Percentiles rank a stretch among this genome's conserved stretches.
phyloP scores from a whole-genome alignment of 1,284 basidiomycete species.

The Exsudoporus floridanus region DNA sequence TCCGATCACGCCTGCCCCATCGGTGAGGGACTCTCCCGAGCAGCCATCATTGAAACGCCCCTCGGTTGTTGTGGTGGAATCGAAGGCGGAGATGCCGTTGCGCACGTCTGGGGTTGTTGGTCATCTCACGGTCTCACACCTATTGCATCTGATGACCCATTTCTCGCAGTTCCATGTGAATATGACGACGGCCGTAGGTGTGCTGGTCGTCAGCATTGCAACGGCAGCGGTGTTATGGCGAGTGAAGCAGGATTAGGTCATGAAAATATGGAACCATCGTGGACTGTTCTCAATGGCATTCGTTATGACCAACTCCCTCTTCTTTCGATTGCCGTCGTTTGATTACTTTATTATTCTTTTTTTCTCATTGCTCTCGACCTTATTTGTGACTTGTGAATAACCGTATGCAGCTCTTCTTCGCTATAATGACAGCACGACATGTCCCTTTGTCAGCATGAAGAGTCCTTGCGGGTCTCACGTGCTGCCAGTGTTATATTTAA shows the following conservation, averaged over 20 bases:
- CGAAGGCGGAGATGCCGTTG: constrained; percentile 15
- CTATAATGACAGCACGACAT: constrained; percentile 18
- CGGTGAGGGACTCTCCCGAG: constrained; percentile 41
- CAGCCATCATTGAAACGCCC: constrained; percentile 12
- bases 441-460: neutral
- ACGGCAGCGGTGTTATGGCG: constrained; percentile 70
- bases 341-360: constrained; percentile 25
- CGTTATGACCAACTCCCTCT: constrained; percentile 13
- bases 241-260: constrained; percentile 48
- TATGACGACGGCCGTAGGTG: constrained; percentile 52
- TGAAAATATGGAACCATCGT: constrained; percentile 11
- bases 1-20: constrained; percentile 46
- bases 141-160: constrained; percentile 20
- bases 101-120: constrained; percentile 30
- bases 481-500: too few species aligned
- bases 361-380: constrained; percentile 13
- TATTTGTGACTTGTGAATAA: constrained; percentile 29
- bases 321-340: constrained; percentile 11
- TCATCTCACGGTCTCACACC: constrained; percentile 25
- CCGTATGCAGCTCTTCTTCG: constrained; percentile 25
- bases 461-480: too few species aligned
- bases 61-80: constrained; percentile 8
- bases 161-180: constrained; percentile 31
- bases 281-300: constrained; percentile 17
- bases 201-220: constrained; percentile 58